phyloP scores from a whole-genome alignment of 2,329 filamentous ascomycete species.

The Dactylellina drechsleri region DNA sequence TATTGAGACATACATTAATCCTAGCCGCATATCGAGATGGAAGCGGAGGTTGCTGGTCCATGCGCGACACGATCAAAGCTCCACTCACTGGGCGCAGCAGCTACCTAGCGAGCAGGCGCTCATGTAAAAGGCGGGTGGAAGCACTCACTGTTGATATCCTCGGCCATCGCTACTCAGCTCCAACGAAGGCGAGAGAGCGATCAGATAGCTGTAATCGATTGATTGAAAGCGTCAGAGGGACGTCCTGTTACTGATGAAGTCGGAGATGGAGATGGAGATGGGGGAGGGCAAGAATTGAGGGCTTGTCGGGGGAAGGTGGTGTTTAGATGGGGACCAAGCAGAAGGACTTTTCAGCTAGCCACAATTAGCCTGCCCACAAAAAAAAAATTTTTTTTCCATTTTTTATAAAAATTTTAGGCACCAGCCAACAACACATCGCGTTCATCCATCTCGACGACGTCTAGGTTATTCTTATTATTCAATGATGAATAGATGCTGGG shows the following conservation, averaged over 20 bases:
- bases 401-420: no score
- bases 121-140: neutral
- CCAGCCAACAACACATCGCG: no score
- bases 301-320: constrained; percentile 4
- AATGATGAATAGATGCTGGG: no score
- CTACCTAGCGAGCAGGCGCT: neutral
- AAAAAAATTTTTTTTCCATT: neutral
- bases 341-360: neutral
- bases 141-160: constrained; percentile 16
- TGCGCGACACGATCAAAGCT: constrained; percentile 20
- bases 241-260: constrained; percentile 1
- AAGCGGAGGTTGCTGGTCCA: constrained; percentile 1
- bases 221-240: neutral
- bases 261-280: neutral
- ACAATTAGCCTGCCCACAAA: constrained; percentile 12
- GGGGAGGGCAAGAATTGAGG: constrained; percentile 22
- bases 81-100: neutral
- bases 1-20: neutral
- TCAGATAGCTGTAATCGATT: no score
- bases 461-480: no score
- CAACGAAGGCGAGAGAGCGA: no score
- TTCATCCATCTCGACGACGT: no score
- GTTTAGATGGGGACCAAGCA: neutral
- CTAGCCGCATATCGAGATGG: neutral
- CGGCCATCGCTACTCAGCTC: constrained; percentile 18